Conservation (phyloP, 192 early-diverging fungal genomes). For the Backusella parvicylindrica region DNA sequence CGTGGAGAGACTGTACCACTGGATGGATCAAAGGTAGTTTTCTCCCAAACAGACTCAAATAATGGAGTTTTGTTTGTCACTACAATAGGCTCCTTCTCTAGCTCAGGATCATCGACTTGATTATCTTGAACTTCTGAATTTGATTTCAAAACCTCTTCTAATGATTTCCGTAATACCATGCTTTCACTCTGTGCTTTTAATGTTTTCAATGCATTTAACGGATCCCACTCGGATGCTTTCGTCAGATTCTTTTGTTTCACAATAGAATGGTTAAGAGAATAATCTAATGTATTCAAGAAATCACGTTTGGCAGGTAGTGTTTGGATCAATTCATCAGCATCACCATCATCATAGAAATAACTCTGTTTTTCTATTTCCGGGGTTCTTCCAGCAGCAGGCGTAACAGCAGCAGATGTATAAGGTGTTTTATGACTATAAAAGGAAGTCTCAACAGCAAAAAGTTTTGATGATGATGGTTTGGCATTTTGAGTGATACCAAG, state of each 20-base stretch:
- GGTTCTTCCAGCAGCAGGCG: not conserved
- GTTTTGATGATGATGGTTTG: not conserved
- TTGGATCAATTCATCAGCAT: not conserved
- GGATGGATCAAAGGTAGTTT: not conserved
- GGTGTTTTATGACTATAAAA: slow-evolving; percentile 13
- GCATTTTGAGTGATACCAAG: not conserved
- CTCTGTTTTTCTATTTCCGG: not conserved
- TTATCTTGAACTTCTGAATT: not conserved
- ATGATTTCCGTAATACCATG: slow-evolving; percentile 3
- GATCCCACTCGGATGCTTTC: not conserved
- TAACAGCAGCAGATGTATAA: slow-evolving; percentile 17
- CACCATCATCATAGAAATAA: not conserved
- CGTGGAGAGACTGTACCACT: slow-evolving; percentile 10
- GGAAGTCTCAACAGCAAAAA: not conserved
- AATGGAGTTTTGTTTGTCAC: not conserved
- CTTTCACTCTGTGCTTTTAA: slow-evolving; percentile 8
- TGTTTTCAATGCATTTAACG: not conserved
- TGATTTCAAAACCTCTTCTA: not conserved
- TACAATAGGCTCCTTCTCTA: not conserved
- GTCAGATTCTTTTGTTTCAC: not conserved
- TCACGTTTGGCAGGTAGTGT: not conserved
- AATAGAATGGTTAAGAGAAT: not conserved
- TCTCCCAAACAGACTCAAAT: slow-evolving; percentile 5
- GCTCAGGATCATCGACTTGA: not conserved
- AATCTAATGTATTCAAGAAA: not conserved